A percentile compares a stretch with the other conserved stretches of the same genome.
These are phyloP conservation scores for Nothophaeocryptopus gaeumannii DNA, from an alignment of 2,329 filamentous ascomycete species.

Conservation along the genomic window DNA sequence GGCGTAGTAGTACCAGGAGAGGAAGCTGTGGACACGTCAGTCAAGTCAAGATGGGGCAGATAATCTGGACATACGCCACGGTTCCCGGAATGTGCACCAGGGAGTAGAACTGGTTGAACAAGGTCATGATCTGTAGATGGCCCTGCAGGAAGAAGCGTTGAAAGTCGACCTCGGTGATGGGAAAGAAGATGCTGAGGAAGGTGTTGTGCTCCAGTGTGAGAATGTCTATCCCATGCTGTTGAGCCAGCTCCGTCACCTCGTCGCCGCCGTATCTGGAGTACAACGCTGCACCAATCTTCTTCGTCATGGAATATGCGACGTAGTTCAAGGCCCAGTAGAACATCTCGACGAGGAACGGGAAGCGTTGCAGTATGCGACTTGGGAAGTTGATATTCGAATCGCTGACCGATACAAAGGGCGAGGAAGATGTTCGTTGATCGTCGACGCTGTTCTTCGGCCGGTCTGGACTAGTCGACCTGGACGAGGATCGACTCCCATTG, in stretches of 20 bases:
- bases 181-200: slow-evolving; percentile 52
- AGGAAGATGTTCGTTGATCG: slow-evolving; percentile 39
- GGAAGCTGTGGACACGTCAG: slow-evolving; percentile 47
- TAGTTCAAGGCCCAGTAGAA: slow-evolving; percentile 70
- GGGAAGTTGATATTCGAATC: slow-evolving; percentile 46
- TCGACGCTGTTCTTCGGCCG: slow-evolving; percentile 50
- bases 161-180: slow-evolving; percentile 51
- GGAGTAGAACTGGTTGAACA: slow-evolving; percentile 59
- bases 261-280: slow-evolving; percentile 38
- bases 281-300: slow-evolving; percentile 27
- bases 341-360: slow-evolving; percentile 69
- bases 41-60: neutral
- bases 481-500: slow-evolving; percentile 19
- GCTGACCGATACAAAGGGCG: slow-evolving; percentile 57
- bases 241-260: slow-evolving; percentile 55
- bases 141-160: slow-evolving; percentile 58
- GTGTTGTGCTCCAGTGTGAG: slow-evolving; percentile 55
- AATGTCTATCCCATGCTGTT: slow-evolving; percentile 56
- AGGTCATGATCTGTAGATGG: slow-evolving; percentile 52
- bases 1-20: slow-evolving; percentile 62
- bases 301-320: slow-evolving; percentile 60
- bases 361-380: slow-evolving; percentile 63
- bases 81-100: slow-evolving; percentile 61
- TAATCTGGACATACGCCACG: slow-evolving; percentile 47
- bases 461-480: slow-evolving; percentile 32